Evolutionary conservation across 768 basidiomycete genomes (phyloP), one percentile per base, ranked within the genome.

Genomic region (Agrocybe pediades): DNA sequence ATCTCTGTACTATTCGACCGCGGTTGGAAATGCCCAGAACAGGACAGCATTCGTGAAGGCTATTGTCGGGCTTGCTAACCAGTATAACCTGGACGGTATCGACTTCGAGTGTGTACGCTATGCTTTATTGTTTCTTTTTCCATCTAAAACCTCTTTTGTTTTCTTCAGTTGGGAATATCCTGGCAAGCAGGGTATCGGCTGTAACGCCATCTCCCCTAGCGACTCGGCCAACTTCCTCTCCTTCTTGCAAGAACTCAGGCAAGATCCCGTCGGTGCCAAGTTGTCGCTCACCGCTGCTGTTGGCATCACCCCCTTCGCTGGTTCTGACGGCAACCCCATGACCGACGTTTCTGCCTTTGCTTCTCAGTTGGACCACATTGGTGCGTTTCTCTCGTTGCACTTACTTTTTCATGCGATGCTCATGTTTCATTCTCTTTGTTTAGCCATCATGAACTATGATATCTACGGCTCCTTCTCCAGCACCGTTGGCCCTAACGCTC

Each of bases 131-230:
- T 21, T 29, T 20, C 3, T 8, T 24, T 15, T 8, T 21, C 29
- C 19, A 27, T 41, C 46, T 51, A 20, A 26, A n/a, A n/a, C n/a
- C n/a, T n/a, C n/a, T 39, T n/a, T 24, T 24, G 20, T 39, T 41
- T 17, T 36, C 26, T 30, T n/a, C 43, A 80, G 79, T 62, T 95
- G 93, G 92, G 94, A 96, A 69, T 95, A 90, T 65, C 94, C 94
- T 1, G 81, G 77, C 51, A 63, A 72, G 6, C 74, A 78, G 53
- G 92, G 92, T 27, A 75, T 87, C 1, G 83, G 82, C 1, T 90
- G 90, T 60, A 97, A 96, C 66, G 67, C 66, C 0, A 76, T 86
- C 54, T 76, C 79, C 7, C 47, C 66, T 1, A 55, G 76, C 49
- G 95, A 98, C 66, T 82, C 85, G 0, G 72, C 79, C 26, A 95